These are phyloP conservation scores for Fusarium albosuccineum DNA, from an alignment of 2,329 filamentous ascomycete species.

Conservation along the genomic window DNA sequence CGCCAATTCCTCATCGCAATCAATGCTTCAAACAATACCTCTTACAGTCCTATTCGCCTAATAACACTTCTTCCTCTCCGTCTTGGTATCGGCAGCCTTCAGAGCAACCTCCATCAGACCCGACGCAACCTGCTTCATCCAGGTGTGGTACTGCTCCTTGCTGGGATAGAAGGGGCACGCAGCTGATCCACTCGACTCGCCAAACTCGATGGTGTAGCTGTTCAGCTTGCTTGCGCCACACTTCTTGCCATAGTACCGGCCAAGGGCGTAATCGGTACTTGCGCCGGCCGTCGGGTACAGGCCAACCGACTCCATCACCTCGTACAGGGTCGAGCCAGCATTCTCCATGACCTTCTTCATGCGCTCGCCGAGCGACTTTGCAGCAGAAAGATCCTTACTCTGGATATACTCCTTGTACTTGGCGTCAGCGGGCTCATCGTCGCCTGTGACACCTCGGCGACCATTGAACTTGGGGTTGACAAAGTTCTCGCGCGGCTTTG, in stretches of 20 bases:
- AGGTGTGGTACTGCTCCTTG: conserved; percentile 56
- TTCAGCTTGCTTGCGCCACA: conserved; percentile 55
- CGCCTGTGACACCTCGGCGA: conserved; percentile 61
- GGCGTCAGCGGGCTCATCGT: conserved; percentile 48
- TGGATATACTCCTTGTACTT: conserved; percentile 62
- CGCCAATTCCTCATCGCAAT: background rate
- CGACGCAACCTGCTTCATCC: conserved; percentile 59
- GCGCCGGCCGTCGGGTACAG: conserved; percentile 62
- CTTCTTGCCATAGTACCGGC: conserved; percentile 54
- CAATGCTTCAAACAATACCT: background rate
- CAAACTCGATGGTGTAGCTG: conserved; percentile 63
- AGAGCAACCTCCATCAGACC: conserved; percentile 63
- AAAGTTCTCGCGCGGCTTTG: conserved; percentile 63
- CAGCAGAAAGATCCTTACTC: conserved; percentile 51
- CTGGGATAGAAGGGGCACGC: conserved; percentile 62
- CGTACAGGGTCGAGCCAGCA: conserved; percentile 54
- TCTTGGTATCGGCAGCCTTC: conserved; percentile 42
- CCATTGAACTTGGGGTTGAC: conserved; percentile 65
- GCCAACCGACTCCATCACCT: conserved; percentile 53
- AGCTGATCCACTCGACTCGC: conserved; percentile 40
- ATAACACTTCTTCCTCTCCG: conserved; percentile 35
- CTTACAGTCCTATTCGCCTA: conserved; percentile 7
- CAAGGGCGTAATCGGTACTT: conserved; percentile 62
- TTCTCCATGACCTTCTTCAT: conserved; percentile 57
- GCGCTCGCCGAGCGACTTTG: conserved; percentile 49